Conservation (phyloP, 345 rosid species). For the Mallotus nudiflorus region DNA sequence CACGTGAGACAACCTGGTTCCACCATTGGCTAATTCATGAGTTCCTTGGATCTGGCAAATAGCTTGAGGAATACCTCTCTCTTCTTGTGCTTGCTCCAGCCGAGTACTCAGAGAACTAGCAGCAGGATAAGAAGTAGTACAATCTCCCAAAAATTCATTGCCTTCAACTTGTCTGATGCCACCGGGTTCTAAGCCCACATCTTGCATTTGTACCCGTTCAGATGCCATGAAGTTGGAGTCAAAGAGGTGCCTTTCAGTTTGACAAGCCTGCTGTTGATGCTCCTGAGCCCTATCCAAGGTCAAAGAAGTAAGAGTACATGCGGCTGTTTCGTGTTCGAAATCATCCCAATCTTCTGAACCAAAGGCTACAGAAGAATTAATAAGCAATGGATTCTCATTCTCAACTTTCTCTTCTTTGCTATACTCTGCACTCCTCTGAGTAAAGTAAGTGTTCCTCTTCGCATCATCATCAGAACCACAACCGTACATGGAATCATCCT, state of each 20-base stretch:
- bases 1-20: slow-evolving; percentile 21
- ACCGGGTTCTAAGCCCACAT: slow-evolving; percentile 22
- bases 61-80: slow-evolving; percentile 38
- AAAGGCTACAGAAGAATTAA: slow-evolving; percentile 79
- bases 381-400: slow-evolving; percentile 58
- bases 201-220: slow-evolving; percentile 20
- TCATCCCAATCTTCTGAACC: slow-evolving; percentile 91
- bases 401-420: slow-evolving; percentile 26
- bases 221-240: slow-evolving; percentile 20
- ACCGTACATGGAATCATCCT: slow-evolving; percentile 54
- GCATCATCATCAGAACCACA: slow-evolving; percentile 58
- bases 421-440: slow-evolving; percentile 24
- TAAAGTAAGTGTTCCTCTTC: slow-evolving; percentile 27
- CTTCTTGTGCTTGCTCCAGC: slow-evolving; percentile 36
- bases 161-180: slow-evolving; percentile 29
- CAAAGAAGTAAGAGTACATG: slow-evolving; percentile 35
- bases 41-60: slow-evolving; percentile 32
- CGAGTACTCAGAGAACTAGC: slow-evolving; percentile 28
- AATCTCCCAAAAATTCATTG: slow-evolving; percentile 27
- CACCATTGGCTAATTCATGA: slow-evolving; percentile 23
- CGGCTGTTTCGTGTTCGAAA: slow-evolving; percentile 66
- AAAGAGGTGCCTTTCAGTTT: slow-evolving; percentile 25
- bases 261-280: slow-evolving; percentile 29
- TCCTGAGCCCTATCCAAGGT: slow-evolving; percentile 33
- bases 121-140: slow-evolving; percentile 23